phyloP scores from a whole-genome alignment of 2,329 filamentous ascomycete genomes.

The Sclerotinia sclerotiorum region DNA sequence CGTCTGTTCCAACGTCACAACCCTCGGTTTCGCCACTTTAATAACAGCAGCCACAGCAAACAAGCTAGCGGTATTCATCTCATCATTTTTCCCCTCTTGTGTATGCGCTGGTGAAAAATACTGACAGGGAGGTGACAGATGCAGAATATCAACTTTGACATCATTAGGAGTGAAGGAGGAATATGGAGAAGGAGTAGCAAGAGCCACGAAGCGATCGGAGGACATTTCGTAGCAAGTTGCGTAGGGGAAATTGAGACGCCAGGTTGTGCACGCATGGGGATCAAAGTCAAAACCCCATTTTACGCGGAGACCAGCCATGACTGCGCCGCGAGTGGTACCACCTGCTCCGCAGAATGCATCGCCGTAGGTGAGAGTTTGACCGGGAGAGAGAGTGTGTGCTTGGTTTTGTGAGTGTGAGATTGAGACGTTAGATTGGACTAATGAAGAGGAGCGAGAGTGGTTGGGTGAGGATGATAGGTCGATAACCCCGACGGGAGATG shows the following conservation, averaged over 20 bases:
- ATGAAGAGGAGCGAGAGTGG: background rate
- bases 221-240: conserved; percentile 50
- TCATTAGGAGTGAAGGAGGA: conserved; percentile 25
- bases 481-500: conserved; percentile 33
- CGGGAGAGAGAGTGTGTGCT: conserved; percentile 30
- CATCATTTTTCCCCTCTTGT: conserved; percentile 55
- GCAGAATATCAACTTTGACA: conserved; percentile 63
- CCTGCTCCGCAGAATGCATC: conserved; percentile 75
- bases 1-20: conserved; percentile 79
- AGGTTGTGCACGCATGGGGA: conserved; percentile 30
- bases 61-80: conserved; percentile 63
- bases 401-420: conserved; percentile 19
- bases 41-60: conserved; percentile 58
- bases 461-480: background rate
- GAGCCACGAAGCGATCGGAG: conserved; percentile 51
- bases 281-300: conserved; percentile 64
- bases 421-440: conserved; percentile 18
- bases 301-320: conserved; percentile 57
- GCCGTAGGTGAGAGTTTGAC: conserved; percentile 62
- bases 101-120: conserved; percentile 74
- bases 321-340: conserved; percentile 66
- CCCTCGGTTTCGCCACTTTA: conserved; percentile 57
- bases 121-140: conserved; percentile 77
- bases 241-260: conserved; percentile 34
- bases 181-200: conserved; percentile 18